Conservation (phyloP, 306 rosid species). For the Cicer arietinum region DNA sequence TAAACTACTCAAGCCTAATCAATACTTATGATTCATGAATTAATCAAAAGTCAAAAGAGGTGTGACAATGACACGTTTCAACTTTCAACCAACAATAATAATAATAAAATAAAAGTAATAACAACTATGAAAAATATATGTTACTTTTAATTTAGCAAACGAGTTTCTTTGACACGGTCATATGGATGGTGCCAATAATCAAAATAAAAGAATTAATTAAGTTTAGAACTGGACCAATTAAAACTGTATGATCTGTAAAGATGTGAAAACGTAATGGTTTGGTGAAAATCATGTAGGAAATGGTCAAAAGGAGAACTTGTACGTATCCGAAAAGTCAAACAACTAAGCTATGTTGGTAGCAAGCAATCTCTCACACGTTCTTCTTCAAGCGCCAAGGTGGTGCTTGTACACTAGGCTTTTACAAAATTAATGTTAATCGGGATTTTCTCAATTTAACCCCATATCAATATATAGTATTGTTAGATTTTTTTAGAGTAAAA, state of each 20-base stretch:
- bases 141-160: not conserved
- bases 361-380: conserved; percentile 20
- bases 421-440: too few relatives aligned
- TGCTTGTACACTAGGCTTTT: too few relatives aligned
- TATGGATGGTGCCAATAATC: conserved; percentile 30
- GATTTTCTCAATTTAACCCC: too few relatives aligned
- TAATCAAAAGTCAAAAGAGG: conserved; percentile 33
- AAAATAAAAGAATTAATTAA: conserved; percentile 5
- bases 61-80: conserved; percentile 38
- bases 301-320: conserved; percentile 36
- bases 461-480: too few relatives aligned
- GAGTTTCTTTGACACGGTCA: not conserved
- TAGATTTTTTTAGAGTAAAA: too few relatives aligned
- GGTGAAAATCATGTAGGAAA: conserved; percentile 10
- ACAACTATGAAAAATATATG: not conserved
- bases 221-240: not conserved
- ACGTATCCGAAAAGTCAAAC: conserved; percentile 40
- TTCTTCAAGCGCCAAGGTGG: not conserved
- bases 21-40: conserved; percentile 17
- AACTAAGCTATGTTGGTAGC: conserved; percentile 6
- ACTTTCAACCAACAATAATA: conserved; percentile 1
- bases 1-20: conserved; percentile 25
- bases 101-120: not conserved
- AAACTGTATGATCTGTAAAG: not conserved
- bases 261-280: conserved; percentile 25